Base-by-base conservation (phyloP, 2,329 filamentous ascomycete species). In the Colletotrichum paranaense region DNA sequence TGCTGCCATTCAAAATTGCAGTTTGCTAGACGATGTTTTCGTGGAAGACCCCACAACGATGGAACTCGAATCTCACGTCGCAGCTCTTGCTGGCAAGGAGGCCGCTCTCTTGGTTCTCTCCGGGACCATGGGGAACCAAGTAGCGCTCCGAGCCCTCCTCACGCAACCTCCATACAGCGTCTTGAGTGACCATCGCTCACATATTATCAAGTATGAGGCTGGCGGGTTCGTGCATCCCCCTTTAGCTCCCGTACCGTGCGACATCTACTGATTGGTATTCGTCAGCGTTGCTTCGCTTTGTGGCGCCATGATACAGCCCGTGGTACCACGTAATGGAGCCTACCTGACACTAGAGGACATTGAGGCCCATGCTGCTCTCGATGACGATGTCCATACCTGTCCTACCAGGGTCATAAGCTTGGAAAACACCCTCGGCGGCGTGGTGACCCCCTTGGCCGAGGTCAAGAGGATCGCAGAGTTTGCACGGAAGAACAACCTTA, bases 101-200 rank as follows among this genome's bases (percentile, higher is more conserved):
- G 91, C 91, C 8, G 93, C 90, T 0, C 86, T 98, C 5, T 92
- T 98, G 67, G 94, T 98, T 68, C 87, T 97, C 72, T 97, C 94
- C 0, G 96, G 96, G 4, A 98, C 95, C 5, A 98, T 98, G 95
- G 95, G 95, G 53, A 98, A 98, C 83, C 95, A 98, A 81, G 86
- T 98, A 22, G 92, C 93, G 0, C 88, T 98, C 55, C 91, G 95
- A 52, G 89, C 93, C 1, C 93, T 97, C 72, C 88, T 98, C 16
- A 89, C 87, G 1, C 92, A 94, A 73, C 95, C 95, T 16, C 96
- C 96, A 0, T 91, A 97, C 80, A 89, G 90, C 8, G 90, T 98
- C 5, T 85, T 98, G 9, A 94, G 93, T 77, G 95, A 98, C 80
- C 86, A 92, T 75, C 89, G 94, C 42, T 90, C 91, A 5, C 96